Percentiles rank a stretch among this genome's conserved stretches.
These are phyloP conservation scores for Ulota crispa DNA, from an alignment of 225 moss, liverwort and hornwort species.

Conservation along the genomic window DNA sequence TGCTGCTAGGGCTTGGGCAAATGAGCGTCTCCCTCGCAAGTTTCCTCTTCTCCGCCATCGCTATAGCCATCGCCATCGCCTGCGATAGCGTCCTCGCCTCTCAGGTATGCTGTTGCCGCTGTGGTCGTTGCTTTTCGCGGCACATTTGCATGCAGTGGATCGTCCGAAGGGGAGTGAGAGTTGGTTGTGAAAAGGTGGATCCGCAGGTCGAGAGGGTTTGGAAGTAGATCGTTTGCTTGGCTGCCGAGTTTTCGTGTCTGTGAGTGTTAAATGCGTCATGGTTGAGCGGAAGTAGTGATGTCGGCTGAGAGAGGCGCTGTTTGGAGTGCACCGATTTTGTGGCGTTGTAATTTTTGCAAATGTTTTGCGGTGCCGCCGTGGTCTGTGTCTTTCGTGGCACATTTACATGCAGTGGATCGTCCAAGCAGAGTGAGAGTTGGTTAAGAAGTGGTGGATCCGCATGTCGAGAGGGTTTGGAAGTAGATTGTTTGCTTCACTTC, in stretches of 20 bases:
- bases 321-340: neutral
- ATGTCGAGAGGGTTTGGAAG: no score
- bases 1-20: neutral
- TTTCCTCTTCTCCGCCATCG: neutral
- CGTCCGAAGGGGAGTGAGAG: neutral
- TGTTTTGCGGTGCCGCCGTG: no score
- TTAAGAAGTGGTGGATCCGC: no score
- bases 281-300: neutral
- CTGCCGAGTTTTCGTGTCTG: neutral
- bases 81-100: neutral
- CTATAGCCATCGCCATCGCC: neutral
- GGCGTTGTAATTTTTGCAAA: neutral
- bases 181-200: neutral
- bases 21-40: neutral
- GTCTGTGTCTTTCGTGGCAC: no score
- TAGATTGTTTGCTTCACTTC: no score
- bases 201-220: neutral
- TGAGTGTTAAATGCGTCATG: neutral
- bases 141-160: neutral
- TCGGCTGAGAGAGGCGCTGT: neutral
- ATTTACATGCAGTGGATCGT: no score
- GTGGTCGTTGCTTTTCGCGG: no score
- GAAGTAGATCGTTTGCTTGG: neutral
- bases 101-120: neutral
- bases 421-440: no score